phyloP scores from a whole-genome alignment of 1,284 basidiomycete genomes.

The Flammula alnicola region DNA sequence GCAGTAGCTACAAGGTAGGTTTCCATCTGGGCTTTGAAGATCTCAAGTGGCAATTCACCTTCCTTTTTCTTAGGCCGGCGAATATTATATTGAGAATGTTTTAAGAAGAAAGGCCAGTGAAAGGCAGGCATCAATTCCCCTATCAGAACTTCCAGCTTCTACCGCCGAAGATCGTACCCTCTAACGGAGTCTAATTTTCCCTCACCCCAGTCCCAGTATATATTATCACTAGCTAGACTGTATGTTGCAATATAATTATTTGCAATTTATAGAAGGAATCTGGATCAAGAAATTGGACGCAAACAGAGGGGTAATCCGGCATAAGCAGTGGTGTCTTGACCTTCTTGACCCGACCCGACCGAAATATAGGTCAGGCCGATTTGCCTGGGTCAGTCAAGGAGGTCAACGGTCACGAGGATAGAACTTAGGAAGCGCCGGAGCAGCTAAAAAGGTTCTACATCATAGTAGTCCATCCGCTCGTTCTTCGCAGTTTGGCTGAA shows the following conservation, averaged over 20 bases:
- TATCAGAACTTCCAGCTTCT: background rate
- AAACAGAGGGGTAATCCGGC: too few species aligned
- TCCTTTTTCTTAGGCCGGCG: constrained; percentile 68
- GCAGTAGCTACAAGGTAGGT: constrained; percentile 91
- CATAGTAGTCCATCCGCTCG: too few species aligned
- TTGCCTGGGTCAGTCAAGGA: too few species aligned
- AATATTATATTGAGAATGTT: constrained; percentile 92
- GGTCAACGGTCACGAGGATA: too few species aligned
- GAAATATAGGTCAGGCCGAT: too few species aligned
- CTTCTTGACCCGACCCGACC: too few species aligned
- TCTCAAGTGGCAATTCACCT: constrained; percentile 7
- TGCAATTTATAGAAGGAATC: too few species aligned
- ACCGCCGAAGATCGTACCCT: background rate
- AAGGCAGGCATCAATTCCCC: constrained; percentile 4
- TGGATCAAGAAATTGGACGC: too few species aligned
- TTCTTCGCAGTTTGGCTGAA: too few species aligned
- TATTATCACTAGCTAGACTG: background rate
- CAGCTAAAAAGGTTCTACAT: too few species aligned
- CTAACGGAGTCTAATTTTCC: background rate
- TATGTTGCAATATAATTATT: background rate
- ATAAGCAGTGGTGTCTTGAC: too few species aligned
- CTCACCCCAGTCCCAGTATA: background rate
- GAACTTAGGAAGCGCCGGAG: too few species aligned
- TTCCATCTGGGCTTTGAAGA: constrained; percentile 5
- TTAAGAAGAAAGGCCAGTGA: constrained; percentile 58